Evolutionary conservation across 305 asterid genomes (phyloP).

Genomic region (Fraxinus latifolia): DNA sequence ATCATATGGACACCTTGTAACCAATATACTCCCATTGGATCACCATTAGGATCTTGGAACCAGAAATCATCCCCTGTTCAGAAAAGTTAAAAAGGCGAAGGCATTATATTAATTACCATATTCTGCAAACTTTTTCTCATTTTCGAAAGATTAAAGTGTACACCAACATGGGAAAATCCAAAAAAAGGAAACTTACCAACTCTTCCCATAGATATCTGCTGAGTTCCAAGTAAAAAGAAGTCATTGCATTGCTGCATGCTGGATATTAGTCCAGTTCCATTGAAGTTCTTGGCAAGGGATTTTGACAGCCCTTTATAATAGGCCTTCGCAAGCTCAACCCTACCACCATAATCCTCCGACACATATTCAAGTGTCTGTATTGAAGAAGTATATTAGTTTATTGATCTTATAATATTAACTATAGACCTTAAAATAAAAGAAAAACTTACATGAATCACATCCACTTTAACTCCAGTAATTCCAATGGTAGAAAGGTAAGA

Average conservation of each 20-base stretch:
- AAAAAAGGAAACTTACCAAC: slow-evolving; percentile 45
- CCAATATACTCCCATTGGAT: slow-evolving; percentile 80
- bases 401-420: background rate
- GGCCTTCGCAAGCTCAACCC: slow-evolving; percentile 76
- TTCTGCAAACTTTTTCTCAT: background rate
- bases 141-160: background rate
- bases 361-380: slow-evolving; percentile 61
- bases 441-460: slow-evolving; percentile 60
- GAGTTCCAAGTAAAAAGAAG: slow-evolving; percentile 72
- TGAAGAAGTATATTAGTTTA: background rate
- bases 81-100: background rate
- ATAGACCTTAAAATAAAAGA: background rate
- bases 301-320: slow-evolving; percentile 66
- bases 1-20: slow-evolving; percentile 90
- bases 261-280: slow-evolving; percentile 62
- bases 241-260: slow-evolving; percentile 80
- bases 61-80: slow-evolving; percentile 74
- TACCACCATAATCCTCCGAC: slow-evolving; percentile 63
- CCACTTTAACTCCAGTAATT: slow-evolving; percentile 73
- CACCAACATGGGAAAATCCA: background rate
- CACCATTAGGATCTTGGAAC: slow-evolving; percentile 87
- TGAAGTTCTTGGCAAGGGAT: slow-evolving; percentile 66
- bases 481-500: slow-evolving; percentile 60
- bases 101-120: background rate
- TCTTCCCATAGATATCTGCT: slow-evolving; percentile 79